Percentiles rank a stretch among this genome's conserved stretches.
Evolutionary conservation across 2,329 filamentous ascomycete species (phyloP).

Genomic region (Paecilomyces dactylethromorphus): DNA sequence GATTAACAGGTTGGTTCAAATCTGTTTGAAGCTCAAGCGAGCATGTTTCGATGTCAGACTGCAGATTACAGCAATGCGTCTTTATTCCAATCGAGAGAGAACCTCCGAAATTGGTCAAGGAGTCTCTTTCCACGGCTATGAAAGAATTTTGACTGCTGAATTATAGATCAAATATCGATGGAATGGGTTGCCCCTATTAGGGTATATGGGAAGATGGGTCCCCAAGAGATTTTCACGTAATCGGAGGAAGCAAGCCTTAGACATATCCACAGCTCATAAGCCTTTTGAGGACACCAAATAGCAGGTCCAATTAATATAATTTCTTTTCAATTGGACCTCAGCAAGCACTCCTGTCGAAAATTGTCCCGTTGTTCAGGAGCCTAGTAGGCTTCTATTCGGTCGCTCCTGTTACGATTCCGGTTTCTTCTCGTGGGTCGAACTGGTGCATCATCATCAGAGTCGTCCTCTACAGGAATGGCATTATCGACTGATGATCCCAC

Average conservation of each 20-base stretch:
- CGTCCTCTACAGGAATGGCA: constrained; percentile 20
- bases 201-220: background rate
- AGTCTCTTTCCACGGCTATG: too few species aligned
- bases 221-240: background rate
- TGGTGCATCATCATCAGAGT: constrained; percentile 21
- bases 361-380: background rate
- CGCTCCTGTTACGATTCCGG: constrained; percentile 7
- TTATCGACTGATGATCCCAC: constrained; percentile 14
- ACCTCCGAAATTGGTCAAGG: background rate
- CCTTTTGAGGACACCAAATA: background rate
- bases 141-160: background rate
- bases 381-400: background rate
- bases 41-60: background rate
- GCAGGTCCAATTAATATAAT: background rate
- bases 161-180: background rate
- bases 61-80: background rate
- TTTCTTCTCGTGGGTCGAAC: constrained; percentile 15
- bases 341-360: background rate
- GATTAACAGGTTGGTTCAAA: background rate
- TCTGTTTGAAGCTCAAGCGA: background rate
- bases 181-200: background rate
- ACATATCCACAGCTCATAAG: background rate
- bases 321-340: background rate
- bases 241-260: background rate
- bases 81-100: background rate